Evolutionary conservation across 2,329 filamentous ascomycete species (phyloP).

Genomic region (Pseudogymnoascus sp.): DNA sequence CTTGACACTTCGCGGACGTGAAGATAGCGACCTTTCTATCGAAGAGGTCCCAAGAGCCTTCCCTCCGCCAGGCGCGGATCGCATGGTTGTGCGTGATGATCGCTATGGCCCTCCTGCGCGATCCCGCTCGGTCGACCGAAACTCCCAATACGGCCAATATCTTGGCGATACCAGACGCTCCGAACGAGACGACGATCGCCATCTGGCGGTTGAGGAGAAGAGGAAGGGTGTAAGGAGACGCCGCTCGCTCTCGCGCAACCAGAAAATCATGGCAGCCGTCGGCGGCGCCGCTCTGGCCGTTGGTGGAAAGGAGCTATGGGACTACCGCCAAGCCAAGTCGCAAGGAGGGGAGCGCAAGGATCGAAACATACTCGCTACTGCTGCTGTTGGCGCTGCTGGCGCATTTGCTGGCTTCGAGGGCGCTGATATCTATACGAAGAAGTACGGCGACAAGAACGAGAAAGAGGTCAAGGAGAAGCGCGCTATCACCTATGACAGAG

Average conservation of each 20-base stretch:
- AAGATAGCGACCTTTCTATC: slow-evolving; percentile 67
- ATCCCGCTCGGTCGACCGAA: slow-evolving; percentile 56
- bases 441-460: slow-evolving; percentile 32
- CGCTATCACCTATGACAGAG: slow-evolving; percentile 46
- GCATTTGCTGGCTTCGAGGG: slow-evolving; percentile 58
- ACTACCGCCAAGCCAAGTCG: slow-evolving; percentile 48
- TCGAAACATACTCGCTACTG: slow-evolving; percentile 52
- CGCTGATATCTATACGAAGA: slow-evolving; percentile 56
- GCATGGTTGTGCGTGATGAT: slow-evolving; percentile 24
- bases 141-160: slow-evolving; percentile 54
- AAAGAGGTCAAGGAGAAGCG: slow-evolving; percentile 50
- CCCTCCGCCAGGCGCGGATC: slow-evolving; percentile 52
- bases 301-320: slow-evolving; percentile 59
- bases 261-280: slow-evolving; percentile 61
- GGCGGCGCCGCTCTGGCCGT: slow-evolving; percentile 58
- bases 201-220: slow-evolving; percentile 52
- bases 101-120: slow-evolving; percentile 42
- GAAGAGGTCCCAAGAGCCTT: slow-evolving; percentile 84
- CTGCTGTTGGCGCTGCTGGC: slow-evolving; percentile 56
- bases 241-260: slow-evolving; percentile 52
- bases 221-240: slow-evolving; percentile 44
- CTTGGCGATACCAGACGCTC: slow-evolving; percentile 43
- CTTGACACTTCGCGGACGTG: slow-evolving; percentile 52
- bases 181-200: slow-evolving; percentile 38
- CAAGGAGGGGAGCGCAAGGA: slow-evolving; percentile 40